phyloP scores from a whole-genome alignment of 2,329 filamentous ascomycete genomes.

The Paecilomyces fulvus region DNA sequence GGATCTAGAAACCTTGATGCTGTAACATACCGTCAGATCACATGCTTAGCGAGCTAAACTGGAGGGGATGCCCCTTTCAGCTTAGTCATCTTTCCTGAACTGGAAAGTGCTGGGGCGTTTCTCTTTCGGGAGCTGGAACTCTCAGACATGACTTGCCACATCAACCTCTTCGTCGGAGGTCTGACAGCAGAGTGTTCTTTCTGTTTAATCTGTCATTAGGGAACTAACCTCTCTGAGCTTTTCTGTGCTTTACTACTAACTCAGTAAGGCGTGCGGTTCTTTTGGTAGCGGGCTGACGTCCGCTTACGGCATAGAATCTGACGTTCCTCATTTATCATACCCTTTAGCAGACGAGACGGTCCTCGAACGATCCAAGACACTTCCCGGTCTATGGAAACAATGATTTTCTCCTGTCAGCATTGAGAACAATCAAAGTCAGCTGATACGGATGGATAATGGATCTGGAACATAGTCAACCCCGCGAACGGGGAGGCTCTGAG shows the following conservation, averaged over 20 bases:
- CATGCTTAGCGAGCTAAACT: neutral
- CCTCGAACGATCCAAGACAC: too few species aligned
- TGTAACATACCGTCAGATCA: neutral
- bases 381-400: too few species aligned
- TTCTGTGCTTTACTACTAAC: neutral
- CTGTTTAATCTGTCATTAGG: neutral
- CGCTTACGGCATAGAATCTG: neutral
- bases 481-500: conserved; percentile 11
- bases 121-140: neutral
- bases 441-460: conserved; percentile 17
- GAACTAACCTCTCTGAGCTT: neutral
- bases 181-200: neutral
- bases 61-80: neutral
- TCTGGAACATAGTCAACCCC: conserved; percentile 13
- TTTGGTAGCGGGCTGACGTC: neutral
- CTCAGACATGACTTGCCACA: neutral
- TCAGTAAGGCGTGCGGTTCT: neutral
- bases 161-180: neutral
- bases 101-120: neutral
- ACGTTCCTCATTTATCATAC: neutral
- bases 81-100: neutral
- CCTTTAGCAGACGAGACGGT: too few species aligned
- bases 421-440: neutral
- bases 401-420: neutral
- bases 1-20: neutral